A percentile compares a stretch with the other conserved stretches of the same genome.
Conservation (phyloP, 2,329 filamentous ascomycete genomes). For the Neonectria coccinea region DNA sequence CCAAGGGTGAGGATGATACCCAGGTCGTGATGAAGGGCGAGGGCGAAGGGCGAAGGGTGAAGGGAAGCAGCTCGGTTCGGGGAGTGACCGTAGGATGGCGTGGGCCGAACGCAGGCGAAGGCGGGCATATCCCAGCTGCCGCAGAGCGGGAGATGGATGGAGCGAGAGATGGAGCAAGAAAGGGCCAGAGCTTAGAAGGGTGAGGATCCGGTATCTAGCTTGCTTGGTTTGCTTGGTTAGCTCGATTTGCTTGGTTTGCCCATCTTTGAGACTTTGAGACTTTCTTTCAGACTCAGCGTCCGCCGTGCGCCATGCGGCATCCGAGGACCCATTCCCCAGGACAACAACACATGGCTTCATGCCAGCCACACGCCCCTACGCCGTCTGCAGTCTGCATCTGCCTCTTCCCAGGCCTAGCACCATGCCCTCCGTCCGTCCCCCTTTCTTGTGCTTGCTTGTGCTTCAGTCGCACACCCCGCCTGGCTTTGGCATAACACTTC, state of each 20-base stretch:
- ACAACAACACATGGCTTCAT: constrained; percentile 23
- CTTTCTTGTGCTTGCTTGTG: constrained; percentile 17
- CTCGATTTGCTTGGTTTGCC: constrained; percentile 24
- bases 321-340: constrained; percentile 14
- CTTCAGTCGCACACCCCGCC: constrained; percentile 18
- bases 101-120: constrained; percentile 29
- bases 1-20: constrained; percentile 14
- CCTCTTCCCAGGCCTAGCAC: neutral
- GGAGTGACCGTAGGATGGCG: constrained; percentile 23
- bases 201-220: constrained; percentile 36
- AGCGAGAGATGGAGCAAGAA: constrained; percentile 1
- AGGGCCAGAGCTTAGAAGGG: constrained; percentile 12
- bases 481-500: constrained; percentile 20
- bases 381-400: neutral
- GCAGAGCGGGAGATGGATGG: constrained; percentile 15
- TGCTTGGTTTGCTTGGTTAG: constrained; percentile 17
- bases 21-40: constrained; percentile 15
- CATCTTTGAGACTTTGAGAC: constrained; percentile 2
- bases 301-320: neutral
- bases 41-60: constrained; percentile 8
- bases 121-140: constrained; percentile 38
- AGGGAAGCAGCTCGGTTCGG: constrained; percentile 13
- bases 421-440: neutral
- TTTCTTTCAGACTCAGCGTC: neutral
- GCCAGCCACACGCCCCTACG: constrained; percentile 14